phyloP scores from a whole-genome alignment of 257 asterid species.

The Nicotiana obtusifolia region DNA sequence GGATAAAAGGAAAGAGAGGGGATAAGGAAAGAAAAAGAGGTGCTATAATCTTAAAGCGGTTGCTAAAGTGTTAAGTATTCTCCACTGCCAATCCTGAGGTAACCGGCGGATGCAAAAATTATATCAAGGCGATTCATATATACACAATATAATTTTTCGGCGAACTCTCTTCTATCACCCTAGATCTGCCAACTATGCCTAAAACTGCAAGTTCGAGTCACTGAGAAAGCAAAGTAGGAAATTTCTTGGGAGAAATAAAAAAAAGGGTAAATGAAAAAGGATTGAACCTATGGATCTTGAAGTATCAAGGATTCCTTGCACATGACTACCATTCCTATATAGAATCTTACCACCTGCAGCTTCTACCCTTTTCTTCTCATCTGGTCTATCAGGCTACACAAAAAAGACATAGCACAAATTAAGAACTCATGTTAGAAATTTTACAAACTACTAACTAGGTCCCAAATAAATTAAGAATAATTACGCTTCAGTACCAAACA shows the following conservation, averaged over 20 bases:
- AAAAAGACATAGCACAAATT: neutral
- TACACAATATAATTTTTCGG: too few species aligned
- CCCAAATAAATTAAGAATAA: too few species aligned
- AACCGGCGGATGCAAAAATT: fast-evolving
- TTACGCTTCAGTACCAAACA: too few species aligned
- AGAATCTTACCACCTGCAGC: constrained; percentile 44
- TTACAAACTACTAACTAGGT: too few species aligned
- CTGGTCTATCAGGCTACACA: constrained; percentile 51
- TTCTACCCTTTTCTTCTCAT: constrained; percentile 56
- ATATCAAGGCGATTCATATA: too few species aligned
- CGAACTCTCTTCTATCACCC: too few species aligned
- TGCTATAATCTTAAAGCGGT: neutral
- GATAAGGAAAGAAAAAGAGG: neutral
- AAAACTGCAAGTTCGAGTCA: too few species aligned
- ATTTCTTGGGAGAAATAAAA: too few species aligned
- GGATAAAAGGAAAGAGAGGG: neutral
- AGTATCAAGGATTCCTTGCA: constrained; percentile 45
- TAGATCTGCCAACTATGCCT: too few species aligned
- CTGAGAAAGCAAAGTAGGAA: fast-evolving
- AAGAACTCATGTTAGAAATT: too few species aligned
- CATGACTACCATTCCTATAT: constrained; percentile 44
- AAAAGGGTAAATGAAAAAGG: neutral
- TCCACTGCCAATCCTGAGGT: too few species aligned
- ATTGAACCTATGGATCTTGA: constrained; percentile 52
- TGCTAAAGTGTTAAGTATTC: too few species aligned